These are phyloP conservation scores for Dendrobium officinale DNA, from an alignment of 106 monocot genomes.

Conservation along the genomic window DNA sequence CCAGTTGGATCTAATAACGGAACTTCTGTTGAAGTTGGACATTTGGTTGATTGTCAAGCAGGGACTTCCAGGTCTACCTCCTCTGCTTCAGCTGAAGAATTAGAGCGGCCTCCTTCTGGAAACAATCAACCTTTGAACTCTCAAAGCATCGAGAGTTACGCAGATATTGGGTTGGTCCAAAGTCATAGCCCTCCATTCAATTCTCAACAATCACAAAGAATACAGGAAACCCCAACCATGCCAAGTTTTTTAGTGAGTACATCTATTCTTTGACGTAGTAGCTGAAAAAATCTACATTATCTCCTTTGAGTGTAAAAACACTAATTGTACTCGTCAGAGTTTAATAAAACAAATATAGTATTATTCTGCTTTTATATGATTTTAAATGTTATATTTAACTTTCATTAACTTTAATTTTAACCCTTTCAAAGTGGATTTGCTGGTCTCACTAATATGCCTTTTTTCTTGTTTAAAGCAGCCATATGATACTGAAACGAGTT, in stretches of 20 bases:
- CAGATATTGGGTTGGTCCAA: conserved; percentile 44
- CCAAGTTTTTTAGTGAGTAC: conserved; percentile 49
- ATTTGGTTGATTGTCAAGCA: conserved; percentile 19
- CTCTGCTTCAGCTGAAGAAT: conserved; percentile 19
- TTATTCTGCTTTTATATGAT: not conserved
- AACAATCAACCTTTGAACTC: conserved; percentile 13
- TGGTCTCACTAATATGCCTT: not conserved
- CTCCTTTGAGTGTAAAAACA: not conserved
- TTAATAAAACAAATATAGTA: not conserved
- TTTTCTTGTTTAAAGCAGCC: conserved; percentile 19
- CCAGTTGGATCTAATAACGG: conserved; percentile 11
- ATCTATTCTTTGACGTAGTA: not conserved
- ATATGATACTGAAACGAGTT: conserved; percentile 31
- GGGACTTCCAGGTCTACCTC: conserved; percentile 26
- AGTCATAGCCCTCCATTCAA: conserved; percentile 30
- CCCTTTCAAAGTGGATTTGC: not conserved
- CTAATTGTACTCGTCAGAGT: not conserved
- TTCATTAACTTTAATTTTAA: not conserved
- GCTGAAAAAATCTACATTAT: not conserved
- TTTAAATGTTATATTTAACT: not conserved
- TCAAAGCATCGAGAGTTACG: conserved; percentile 32
- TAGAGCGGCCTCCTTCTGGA: conserved; percentile 15
- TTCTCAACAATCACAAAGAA: conserved; percentile 18
- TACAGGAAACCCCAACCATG: conserved; percentile 22
- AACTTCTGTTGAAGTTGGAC: conserved; percentile 26